These are phyloP conservation scores for Colletotrichum spinosum DNA, from an alignment of 2,329 filamentous ascomycete genomes.

Conservation along the genomic window DNA sequence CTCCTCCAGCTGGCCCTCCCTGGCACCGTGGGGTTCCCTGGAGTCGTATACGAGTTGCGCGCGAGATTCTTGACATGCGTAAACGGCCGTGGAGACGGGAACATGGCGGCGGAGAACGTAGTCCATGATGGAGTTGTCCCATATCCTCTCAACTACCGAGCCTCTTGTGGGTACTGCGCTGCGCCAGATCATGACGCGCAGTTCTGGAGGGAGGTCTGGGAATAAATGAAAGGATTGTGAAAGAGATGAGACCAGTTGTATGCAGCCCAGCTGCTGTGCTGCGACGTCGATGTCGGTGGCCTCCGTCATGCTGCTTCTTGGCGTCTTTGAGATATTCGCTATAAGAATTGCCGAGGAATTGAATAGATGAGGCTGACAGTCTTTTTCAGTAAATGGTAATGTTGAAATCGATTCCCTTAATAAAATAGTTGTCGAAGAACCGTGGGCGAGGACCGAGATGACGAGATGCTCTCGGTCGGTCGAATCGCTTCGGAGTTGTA, in stretches of 20 bases:
- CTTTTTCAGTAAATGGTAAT: too few relatives aligned
- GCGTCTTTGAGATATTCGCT: neutral
- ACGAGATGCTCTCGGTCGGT: too few relatives aligned
- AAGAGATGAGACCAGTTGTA: conserved; percentile 3
- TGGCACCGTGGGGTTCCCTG: neutral
- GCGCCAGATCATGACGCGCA: conserved; percentile 23
- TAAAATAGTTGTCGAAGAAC: too few relatives aligned
- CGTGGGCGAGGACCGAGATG: too few relatives aligned
- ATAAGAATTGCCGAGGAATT: neutral
- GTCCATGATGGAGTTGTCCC: conserved; percentile 13
- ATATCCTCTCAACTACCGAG: conserved; percentile 10
- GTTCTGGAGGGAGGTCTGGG: conserved; percentile 6
- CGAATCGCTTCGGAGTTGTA: too few relatives aligned
- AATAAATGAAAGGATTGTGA: conserved; percentile 23
- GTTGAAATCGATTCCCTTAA: too few relatives aligned
- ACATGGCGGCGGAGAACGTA: conserved; percentile 14
- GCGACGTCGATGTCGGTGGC: neutral
- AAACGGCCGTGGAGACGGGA: conserved; percentile 8
- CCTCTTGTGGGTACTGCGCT: conserved; percentile 7
- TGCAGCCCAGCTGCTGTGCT: neutral
- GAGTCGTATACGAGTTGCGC: conserved; percentile 7
- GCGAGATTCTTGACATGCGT: conserved; percentile 20
- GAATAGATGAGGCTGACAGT: too few relatives aligned
- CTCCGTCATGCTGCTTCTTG: neutral
- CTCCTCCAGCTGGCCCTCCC: conserved; percentile 9